Evolutionary conservation across 2,329 filamentous ascomycete species (phyloP), one percentile per base, ranked within the genome.

Genomic region (Pseudogymnoascus sp.): DNA sequence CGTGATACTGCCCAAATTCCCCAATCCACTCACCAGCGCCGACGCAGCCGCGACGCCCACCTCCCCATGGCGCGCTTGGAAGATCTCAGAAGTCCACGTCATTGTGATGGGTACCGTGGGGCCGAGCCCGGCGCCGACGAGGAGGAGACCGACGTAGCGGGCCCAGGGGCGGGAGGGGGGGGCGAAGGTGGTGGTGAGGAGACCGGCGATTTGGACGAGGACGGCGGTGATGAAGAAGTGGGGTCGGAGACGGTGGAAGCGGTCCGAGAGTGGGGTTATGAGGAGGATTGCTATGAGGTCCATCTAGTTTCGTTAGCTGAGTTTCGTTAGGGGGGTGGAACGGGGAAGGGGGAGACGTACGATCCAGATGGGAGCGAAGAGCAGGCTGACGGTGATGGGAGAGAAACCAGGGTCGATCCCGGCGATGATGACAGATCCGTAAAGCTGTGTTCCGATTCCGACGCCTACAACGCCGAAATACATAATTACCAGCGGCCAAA

Each of bases 381-480:
- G 80, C 69, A 96, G 77, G 76, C 89, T 93, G 65, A 96, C 81
- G 66, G 90, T 81, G 30, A 96, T 83, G 25, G 85, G 85, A 2
- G 84, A 90, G 63, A 95, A 85, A 0, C 77, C 76, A 0, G 90
- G 84, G 71, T 92, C 86, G 70, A 94, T 94, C 8, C 86, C 84
- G 14, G 84, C 81, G 69, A 96, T 94, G 69, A 96, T 96, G 67
- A 96, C 85, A 2, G 88, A 93, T 33, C 89, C 90, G 71, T 96
- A 96, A 55, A 90, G 84, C 75, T 96, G 91, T 0, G 91, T 92
- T 49, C 91, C 92, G 65, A 96, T 96, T 7, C 92, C 92, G 2
- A 96, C 92, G 22, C 92, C 92, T 1, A 96, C 92, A 2, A 96
- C 92, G 19, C 92, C 92, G 76, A 96, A 96, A 76, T 96, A 96